Evolutionary conservation across 495 filamentous ascomycete species (phyloP).

Genomic region (Penicillium chermesinum): DNA sequence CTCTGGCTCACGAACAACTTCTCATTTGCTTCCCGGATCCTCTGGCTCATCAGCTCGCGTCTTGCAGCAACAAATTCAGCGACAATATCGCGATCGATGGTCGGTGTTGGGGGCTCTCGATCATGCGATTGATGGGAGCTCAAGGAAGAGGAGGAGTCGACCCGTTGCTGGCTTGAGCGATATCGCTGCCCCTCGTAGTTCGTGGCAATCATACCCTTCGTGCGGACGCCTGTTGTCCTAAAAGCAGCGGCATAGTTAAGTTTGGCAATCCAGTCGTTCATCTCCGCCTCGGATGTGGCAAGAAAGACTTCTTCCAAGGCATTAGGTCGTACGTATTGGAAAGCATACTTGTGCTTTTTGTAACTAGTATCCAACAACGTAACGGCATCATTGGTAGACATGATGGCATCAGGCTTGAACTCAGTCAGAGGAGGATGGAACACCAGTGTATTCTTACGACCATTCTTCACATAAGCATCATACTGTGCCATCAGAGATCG

Average conservation of each 20-base stretch:
- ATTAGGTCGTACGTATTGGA: constrained; percentile 84
- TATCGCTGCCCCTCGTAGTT: constrained; percentile 79
- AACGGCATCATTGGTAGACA: constrained; percentile 89
- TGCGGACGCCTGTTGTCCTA: constrained; percentile 83
- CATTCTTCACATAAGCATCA: constrained; percentile 65
- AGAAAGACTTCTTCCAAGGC: constrained; percentile 87
- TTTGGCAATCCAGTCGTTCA: constrained; percentile 96
- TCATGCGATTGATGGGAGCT: constrained; percentile 26
- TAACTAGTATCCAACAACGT: constrained; percentile 82
- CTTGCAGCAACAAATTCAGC: constrained; percentile 78
- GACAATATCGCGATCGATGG: constrained; percentile 73
- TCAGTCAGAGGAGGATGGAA: constrained; percentile 85
- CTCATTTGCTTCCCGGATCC: constrained; percentile 78
- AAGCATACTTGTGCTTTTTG: constrained; percentile 94
- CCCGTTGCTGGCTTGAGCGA: constrained; percentile 62
- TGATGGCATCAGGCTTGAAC: constrained; percentile 87
- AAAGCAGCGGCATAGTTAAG: constrained; percentile 96
- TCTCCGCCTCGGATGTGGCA: constrained; percentile 79
- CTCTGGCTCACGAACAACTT: constrained; percentile 67
- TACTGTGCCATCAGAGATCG: constrained; percentile 83
- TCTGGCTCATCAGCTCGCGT: constrained; percentile 72
- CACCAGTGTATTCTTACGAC: constrained; percentile 54
- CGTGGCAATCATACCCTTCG: constrained; percentile 78
- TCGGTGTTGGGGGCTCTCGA: constrained; percentile 41
- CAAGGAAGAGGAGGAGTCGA: constrained; percentile 43